Percentiles rank a stretch among this genome's conserved stretches.
Evolutionary conservation across 352 stramenopile genomes (phyloP).

Genomic region (Saprolegnia diclina): DNA sequence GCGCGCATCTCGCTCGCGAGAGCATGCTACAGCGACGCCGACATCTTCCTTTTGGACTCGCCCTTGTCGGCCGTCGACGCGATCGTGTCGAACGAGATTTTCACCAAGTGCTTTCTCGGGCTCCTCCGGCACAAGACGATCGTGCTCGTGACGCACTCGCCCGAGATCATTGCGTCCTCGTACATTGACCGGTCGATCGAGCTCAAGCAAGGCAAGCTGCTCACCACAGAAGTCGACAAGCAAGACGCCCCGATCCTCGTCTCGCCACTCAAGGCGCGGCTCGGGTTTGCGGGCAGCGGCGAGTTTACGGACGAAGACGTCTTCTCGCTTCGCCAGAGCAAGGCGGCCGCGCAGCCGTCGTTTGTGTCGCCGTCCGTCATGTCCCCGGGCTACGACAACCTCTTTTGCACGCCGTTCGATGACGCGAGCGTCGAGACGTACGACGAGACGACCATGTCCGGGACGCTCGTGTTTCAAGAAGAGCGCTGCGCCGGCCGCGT

Average conservation of each 20-base stretch:
- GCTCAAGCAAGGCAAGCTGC: not conserved
- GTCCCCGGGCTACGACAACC: no score
- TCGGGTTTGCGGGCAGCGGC: not conserved
- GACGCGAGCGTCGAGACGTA: not conserved
- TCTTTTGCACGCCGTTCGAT: not conserved
- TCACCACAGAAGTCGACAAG: not conserved
- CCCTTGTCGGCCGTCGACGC: conserved; percentile 72
- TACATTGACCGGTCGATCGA: conserved; percentile 28
- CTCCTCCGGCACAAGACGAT: conserved; percentile 53
- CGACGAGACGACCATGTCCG: not conserved
- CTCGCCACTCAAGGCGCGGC: conserved; percentile 32
- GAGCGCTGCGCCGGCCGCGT: conserved; percentile 50
- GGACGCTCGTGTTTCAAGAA: conserved; percentile 54
- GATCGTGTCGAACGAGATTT: conserved; percentile 86
- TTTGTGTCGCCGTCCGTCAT: conserved; percentile 28
- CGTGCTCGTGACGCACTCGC: conserved; percentile 74
- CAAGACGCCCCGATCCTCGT: conserved; percentile 28
- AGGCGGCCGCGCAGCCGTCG: conserved; percentile 31
- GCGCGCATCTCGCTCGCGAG: conserved; percentile 25
- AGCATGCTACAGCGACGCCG: conserved; percentile 21
- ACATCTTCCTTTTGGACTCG: conserved; percentile 24
- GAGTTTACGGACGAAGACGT: conserved; percentile 25
- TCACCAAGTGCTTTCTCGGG: conserved; percentile 65
- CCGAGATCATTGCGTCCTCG: conserved; percentile 34
- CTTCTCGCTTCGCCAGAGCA: conserved; percentile 35